Conservation (phyloP, 371 early-diverging fungal species). For the Zopfochytrium polystomum region DNA sequence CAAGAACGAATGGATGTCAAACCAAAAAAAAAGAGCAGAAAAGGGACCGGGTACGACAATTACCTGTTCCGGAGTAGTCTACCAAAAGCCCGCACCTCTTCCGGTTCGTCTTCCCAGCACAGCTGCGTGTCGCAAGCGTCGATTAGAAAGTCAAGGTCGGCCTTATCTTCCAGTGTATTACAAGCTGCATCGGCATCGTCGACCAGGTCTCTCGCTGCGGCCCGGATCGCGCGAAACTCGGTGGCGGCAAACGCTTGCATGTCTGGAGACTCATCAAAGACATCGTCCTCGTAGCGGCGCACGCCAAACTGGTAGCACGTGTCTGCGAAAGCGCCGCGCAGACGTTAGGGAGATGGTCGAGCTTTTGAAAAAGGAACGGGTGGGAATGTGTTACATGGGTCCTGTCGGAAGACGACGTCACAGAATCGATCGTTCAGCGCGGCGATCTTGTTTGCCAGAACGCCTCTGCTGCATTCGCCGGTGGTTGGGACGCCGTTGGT, state of each 20-base stretch:
- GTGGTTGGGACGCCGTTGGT: slow-evolving; percentile 1
- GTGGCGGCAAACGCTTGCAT: neutral
- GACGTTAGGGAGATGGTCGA: neutral
- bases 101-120: slow-evolving; percentile 6
- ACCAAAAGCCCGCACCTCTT: slow-evolving; percentile 6
- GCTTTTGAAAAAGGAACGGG: neutral
- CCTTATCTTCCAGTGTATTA: neutral
- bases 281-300: slow-evolving; percentile 10
- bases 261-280: no score
- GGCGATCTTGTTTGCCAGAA: neutral
- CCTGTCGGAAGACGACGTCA: neutral
- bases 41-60: neutral
- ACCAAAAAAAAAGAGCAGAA: neutral
- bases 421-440: neutral
- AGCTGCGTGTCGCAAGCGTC: slow-evolving; percentile 10
- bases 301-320: slow-evolving; percentile 11
- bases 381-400: neutral
- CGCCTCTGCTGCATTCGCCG: neutral
- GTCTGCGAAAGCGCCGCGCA: neutral
- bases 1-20: neutral
- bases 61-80: slow-evolving; percentile 13
- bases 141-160: slow-evolving; percentile 13
- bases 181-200: neutral
- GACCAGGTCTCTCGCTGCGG: neutral
- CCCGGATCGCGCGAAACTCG: neutral